Conservation (phyloP, 2,329 filamentous ascomycete genomes). For the Claviceps sorghi region DNA sequence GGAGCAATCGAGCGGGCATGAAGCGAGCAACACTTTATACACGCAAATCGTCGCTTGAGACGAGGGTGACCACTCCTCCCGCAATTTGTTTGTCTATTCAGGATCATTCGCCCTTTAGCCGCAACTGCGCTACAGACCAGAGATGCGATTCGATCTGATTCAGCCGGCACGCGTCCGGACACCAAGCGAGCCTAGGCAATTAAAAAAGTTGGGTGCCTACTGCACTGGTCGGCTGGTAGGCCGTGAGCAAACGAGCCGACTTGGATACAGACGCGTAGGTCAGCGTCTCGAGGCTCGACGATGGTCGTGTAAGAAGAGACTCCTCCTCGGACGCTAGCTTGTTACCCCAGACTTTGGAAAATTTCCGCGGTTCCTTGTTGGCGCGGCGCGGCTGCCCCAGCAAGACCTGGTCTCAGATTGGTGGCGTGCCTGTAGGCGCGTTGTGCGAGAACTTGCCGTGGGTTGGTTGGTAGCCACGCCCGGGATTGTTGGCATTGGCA, state of each 20-base stretch:
- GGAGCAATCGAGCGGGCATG: neutral
- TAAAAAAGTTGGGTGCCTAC: neutral
- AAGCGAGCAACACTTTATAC: neutral
- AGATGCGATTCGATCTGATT: neutral
- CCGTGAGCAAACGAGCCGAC: neutral
- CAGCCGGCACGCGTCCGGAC: neutral
- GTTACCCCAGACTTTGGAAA: neutral
- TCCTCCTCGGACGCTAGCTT: neutral
- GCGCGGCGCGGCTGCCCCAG: neutral
- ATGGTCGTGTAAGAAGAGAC: neutral
- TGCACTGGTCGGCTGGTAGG: neutral
- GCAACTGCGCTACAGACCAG: neutral
- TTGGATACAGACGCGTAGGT: neutral
- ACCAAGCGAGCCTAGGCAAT: neutral
- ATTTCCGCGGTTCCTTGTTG: neutral
- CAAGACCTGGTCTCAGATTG: neutral
- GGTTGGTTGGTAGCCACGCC: neutral
- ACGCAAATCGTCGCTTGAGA: neutral
- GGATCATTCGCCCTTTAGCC: neutral
- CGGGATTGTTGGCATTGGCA: no score
- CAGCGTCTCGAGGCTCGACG: neutral
- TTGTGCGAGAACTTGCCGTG: no score
- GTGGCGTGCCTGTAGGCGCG: no score
- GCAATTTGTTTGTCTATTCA: neutral
- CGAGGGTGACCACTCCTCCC: neutral